These are phyloP conservation scores for Fraxinus cuspidata DNA, from an alignment of 257 asterid species.

Conservation along the genomic window DNA sequence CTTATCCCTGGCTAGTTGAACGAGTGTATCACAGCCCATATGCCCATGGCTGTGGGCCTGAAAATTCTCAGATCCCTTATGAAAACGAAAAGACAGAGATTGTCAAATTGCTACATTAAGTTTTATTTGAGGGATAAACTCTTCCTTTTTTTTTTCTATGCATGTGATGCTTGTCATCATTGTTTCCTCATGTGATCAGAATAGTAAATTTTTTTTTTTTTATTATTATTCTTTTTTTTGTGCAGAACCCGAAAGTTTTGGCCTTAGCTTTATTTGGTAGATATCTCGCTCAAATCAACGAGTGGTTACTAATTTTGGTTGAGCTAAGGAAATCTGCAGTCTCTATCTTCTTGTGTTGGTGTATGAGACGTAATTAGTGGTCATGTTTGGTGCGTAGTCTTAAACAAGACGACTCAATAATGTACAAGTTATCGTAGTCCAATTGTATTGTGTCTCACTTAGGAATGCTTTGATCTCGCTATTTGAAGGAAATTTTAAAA, in stretches of 20 bases:
- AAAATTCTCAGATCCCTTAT: not conserved
- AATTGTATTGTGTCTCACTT: too few relatives aligned
- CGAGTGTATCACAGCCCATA: not conserved
- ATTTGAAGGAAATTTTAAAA: too few relatives aligned
- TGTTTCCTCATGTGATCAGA: conserved; percentile 22
- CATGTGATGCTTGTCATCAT: conserved; percentile 2
- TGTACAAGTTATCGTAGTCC: too few relatives aligned
- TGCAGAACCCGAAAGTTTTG: not conserved
- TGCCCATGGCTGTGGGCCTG: not conserved
- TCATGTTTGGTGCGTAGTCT: not conserved
- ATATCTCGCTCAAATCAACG: not conserved
- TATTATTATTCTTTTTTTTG: too few relatives aligned
- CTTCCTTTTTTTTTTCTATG: not conserved
- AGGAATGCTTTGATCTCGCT: too few relatives aligned
- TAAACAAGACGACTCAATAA: not conserved
- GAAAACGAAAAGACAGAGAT: not conserved
- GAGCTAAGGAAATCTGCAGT: not conserved
- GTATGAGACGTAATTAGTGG: not conserved
- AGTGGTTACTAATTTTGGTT: not conserved
- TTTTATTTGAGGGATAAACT: not conserved
- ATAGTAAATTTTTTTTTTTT: not conserved
- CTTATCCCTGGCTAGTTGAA: not conserved
- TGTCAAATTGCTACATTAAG: not conserved
- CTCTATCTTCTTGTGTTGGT: not conserved
- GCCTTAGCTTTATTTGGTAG: not conserved